A percentile compares a stretch with the other conserved stretches of the same genome.
These are phyloP conservation scores for Pyracantha coccinea DNA, from an alignment of 331 rosid species.

Conservation along the genomic window DNA sequence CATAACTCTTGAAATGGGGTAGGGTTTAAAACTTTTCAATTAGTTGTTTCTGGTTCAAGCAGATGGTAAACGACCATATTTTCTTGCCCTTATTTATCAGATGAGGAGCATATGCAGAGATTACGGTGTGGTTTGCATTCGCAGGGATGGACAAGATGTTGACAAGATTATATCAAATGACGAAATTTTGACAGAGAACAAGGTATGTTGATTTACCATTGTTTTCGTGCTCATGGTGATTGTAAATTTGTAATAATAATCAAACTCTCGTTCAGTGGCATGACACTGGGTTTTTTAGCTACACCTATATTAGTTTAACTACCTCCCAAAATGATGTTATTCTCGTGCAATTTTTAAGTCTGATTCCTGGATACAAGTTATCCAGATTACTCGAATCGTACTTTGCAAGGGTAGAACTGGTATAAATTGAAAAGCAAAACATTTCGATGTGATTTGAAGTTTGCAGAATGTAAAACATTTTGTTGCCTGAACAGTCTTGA, in stretches of 20 bases:
- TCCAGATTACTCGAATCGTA: neutral
- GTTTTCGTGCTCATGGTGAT: neutral
- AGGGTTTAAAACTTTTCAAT: neutral
- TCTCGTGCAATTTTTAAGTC: neutral
- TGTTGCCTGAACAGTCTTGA: neutral
- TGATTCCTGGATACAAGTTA: neutral
- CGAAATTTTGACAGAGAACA: constrained; percentile 40
- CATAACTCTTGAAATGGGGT: neutral
- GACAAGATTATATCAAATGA: constrained; percentile 43
- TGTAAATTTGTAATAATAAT: neutral
- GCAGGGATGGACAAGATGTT: constrained; percentile 81
- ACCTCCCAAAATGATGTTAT: neutral
- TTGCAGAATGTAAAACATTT: neutral
- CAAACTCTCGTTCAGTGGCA: neutral
- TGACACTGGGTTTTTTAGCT: neutral
- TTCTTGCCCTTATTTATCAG: constrained; percentile 22
- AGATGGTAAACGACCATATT: neutral
- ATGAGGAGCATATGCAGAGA: constrained; percentile 58
- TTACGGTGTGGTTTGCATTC: constrained; percentile 67
- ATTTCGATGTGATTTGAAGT: neutral
- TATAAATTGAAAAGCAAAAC: neutral
- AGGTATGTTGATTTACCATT: constrained; percentile 30
- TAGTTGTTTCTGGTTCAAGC: neutral
- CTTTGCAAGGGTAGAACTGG: neutral
- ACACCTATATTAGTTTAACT: neutral